Evolutionary conservation across 495 filamentous ascomycete genomes (phyloP).

Genomic region (Lasiosphaeria hispida): DNA sequence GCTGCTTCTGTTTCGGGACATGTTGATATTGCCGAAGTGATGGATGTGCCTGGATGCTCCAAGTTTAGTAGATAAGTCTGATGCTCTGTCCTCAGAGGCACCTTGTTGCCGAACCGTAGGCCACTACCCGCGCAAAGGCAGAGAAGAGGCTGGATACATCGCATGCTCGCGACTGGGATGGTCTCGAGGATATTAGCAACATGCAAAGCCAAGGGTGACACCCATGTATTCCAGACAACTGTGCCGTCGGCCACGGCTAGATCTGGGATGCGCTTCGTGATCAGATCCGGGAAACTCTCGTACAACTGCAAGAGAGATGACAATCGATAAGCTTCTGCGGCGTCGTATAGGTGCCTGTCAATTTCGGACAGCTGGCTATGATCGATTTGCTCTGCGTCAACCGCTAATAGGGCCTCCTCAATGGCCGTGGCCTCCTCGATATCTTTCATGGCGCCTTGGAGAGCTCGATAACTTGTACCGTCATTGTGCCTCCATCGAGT

Average conservation of each 20-base stretch:
- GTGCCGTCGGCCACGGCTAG: conserved; percentile 17
- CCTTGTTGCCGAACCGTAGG: conserved; percentile 28
- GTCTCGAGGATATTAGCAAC: conserved; percentile 24
- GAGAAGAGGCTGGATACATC: conserved; percentile 34
- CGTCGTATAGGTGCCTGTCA: conserved; percentile 16
- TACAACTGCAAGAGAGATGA: conserved; percentile 34
- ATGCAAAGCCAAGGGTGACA: conserved; percentile 27
- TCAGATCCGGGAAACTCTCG: conserved; percentile 32
- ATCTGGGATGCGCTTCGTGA: conserved; percentile 22
- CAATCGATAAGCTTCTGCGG: conserved; percentile 33
- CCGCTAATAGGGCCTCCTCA: conserved; percentile 23
- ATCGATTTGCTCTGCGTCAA: conserved; percentile 9
- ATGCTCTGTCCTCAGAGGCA: conserved; percentile 15
- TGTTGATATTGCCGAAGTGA: not conserved
- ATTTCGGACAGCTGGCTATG: not conserved
- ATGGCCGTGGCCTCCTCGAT: conserved; percentile 30
- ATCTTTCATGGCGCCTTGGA: conserved; percentile 33
- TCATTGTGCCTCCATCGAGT: conserved; percentile 31
- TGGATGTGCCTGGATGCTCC: conserved; percentile 6
- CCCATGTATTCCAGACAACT: conserved; percentile 26
- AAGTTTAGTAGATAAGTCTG: conserved; percentile 20
- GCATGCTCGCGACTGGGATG: conserved; percentile 22
- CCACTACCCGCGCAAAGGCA: conserved; percentile 36
- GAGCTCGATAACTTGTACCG: conserved; percentile 26
- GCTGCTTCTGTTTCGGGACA: not conserved